Conservation (phyloP, 2,329 filamentous ascomycete species). For the Rachicladosporium sp. region DNA sequence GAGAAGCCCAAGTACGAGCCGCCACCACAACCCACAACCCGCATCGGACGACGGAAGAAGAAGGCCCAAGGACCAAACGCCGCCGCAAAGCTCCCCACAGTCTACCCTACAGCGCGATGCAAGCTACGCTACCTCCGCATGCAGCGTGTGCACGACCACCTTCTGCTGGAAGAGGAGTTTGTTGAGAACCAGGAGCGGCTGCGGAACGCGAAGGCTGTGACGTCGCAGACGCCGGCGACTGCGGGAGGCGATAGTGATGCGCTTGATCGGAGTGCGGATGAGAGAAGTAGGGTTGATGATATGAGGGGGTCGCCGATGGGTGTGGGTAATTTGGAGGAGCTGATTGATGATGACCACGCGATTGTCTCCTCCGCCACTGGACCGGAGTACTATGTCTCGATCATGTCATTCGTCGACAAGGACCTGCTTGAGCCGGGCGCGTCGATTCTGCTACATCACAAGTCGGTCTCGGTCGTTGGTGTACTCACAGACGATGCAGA, state of each 20-base stretch:
- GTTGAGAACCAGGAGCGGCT: slow-evolving; percentile 97
- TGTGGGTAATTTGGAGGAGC: slow-evolving; percentile 91
- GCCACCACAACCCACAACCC: slow-evolving; percentile 88
- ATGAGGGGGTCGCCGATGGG: slow-evolving; percentile 99
- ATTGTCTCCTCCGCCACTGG: slow-evolving; percentile 97
- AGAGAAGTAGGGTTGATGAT: slow-evolving; percentile 88
- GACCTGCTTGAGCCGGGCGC: slow-evolving; percentile 92
- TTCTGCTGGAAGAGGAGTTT: slow-evolving; percentile 94
- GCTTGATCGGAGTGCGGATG: slow-evolving; percentile 81
- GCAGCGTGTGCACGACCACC: slow-evolving; percentile 96
- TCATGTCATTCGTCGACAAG: slow-evolving; percentile 99
- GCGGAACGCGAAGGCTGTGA: slow-evolving; percentile 80
- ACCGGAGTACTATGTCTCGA: slow-evolving; percentile 97
- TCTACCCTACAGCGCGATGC: slow-evolving; percentile 93
- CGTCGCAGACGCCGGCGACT: slow-evolving; percentile 47
- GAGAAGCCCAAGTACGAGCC: slow-evolving; percentile 99
- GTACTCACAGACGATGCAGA: slow-evolving; percentile 94
- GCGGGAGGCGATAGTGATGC: slow-evolving; percentile 58
- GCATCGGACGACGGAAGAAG: slow-evolving; percentile 97
- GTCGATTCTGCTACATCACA: slow-evolving; percentile 90
- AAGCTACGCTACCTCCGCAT: slow-evolving; percentile 94
- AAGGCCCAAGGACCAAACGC: slow-evolving; percentile 87
- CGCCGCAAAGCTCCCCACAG: slow-evolving; percentile 82
- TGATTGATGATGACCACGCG: slow-evolving; percentile 98
- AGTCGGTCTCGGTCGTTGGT: slow-evolving; percentile 94